A percentile compares a stretch with the other conserved stretches of the same genome.
Conservation (phyloP, 2,329 filamentous ascomycete species). For the Aspergillus thermomutatus region DNA sequence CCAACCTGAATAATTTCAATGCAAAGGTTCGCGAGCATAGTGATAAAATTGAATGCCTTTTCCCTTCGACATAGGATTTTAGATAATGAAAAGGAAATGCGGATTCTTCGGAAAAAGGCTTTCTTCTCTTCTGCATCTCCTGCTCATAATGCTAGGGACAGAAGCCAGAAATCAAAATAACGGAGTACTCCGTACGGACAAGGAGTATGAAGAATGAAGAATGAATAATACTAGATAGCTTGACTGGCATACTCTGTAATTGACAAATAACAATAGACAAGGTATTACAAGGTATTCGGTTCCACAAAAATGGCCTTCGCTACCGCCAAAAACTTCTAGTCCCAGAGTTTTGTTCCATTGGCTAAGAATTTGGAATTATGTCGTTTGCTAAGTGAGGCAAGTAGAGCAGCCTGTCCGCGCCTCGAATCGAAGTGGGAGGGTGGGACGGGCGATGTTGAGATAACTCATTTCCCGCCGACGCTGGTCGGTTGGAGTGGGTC, state of each 20-base stretch:
- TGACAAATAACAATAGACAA: background rate
- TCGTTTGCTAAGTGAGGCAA: background rate
- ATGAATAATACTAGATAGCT: no score
- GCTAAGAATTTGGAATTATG: background rate
- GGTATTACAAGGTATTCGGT: background rate
- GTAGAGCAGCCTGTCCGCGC: background rate
- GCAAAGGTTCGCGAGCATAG: background rate
- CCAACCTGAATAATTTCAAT: background rate
- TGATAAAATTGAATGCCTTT: background rate
- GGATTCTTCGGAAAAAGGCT: no score
- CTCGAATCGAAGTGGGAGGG: background rate
- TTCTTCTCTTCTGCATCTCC: background rate
- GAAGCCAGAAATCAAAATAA: no score
- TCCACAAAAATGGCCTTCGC: background rate
- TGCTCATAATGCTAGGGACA: background rate
- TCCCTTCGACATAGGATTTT: no score
- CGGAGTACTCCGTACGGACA: no score
- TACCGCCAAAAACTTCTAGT: background rate
- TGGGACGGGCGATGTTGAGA: background rate
- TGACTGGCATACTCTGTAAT: background rate
- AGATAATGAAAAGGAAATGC: no score
- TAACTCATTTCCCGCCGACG: conserved; percentile 5
- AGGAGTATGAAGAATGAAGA: no score
- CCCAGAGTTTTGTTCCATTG: background rate
- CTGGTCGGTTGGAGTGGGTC: conserved; percentile 12